A percentile compares a stretch with the other conserved stretches of the same genome.
These are phyloP conservation scores for Peronospora destructor DNA, from an alignment of 352 stramenopile species.

Conservation along the genomic window DNA sequence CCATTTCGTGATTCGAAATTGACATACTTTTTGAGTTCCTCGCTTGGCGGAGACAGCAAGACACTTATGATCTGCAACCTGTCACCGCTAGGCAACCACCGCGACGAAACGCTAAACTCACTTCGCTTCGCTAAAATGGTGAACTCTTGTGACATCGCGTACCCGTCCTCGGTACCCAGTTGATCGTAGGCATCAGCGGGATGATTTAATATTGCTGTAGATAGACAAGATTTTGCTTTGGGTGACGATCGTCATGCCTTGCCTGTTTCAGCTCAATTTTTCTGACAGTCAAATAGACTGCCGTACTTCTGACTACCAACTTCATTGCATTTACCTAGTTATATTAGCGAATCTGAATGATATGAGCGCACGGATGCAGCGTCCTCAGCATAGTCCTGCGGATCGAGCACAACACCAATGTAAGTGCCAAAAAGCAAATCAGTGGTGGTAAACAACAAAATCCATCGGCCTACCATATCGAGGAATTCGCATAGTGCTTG, in stretches of 20 bases:
- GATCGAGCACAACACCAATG: conserved; percentile 1
- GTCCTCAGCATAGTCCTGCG: conserved; percentile 59
- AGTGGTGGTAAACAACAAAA: neutral
- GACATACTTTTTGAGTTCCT: conserved; percentile 81
- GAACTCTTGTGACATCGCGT: conserved; percentile 82
- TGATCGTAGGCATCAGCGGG: conserved; percentile 28
- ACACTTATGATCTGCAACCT: conserved; percentile 90
- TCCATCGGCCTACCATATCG: conserved; percentile 39
- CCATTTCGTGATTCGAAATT: conserved; percentile 88
- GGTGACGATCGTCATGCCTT: conserved; percentile 1
- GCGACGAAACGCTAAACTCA: conserved; percentile 82
- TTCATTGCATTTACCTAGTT: conserved; percentile 12
- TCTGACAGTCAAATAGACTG: neutral
- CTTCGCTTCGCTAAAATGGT: conserved; percentile 85
- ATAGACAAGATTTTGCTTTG: conserved; percentile 13
- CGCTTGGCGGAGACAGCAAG: conserved; percentile 81
- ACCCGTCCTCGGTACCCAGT: conserved; percentile 46
- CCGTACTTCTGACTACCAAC: neutral
- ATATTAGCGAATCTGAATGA: conserved; percentile 38
- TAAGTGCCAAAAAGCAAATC: neutral
- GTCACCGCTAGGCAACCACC: conserved; percentile 62
- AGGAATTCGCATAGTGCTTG: conserved; percentile 69
- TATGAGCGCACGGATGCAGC: conserved; percentile 31
- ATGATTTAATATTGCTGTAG: conserved; percentile 8
- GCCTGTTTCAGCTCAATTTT: neutral